These are phyloP conservation scores for Chlamydomonas asymmetrica DNA, from an alignment of 139 green algal genomes.

Conservation along the genomic window DNA sequence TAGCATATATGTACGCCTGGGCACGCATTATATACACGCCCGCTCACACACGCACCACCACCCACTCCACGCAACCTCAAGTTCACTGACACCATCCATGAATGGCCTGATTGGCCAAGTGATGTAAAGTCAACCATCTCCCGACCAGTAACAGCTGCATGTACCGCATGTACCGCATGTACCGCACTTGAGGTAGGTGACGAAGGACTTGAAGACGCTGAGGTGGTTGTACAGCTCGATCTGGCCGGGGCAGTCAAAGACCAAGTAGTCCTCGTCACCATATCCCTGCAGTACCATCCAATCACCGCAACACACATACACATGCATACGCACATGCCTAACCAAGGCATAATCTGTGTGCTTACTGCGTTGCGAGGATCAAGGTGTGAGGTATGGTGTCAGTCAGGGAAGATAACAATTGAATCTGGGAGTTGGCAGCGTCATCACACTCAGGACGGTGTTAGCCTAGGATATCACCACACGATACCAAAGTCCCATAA, in stretches of 20 bases:
- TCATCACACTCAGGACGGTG: constrained; percentile 70
- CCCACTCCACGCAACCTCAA: too few relatives aligned
- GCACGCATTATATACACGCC: too few relatives aligned
- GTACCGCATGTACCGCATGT: too few relatives aligned
- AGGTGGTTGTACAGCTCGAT: constrained; percentile 98
- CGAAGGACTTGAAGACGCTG: constrained; percentile 82
- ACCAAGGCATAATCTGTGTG: neutral
- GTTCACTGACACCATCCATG: too few relatives aligned
- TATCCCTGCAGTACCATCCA: constrained; percentile 57
- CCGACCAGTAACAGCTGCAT: too few relatives aligned
- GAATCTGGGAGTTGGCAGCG: constrained; percentile 62
- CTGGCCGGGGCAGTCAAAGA: constrained; percentile 97
- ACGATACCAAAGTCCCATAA: constrained; percentile 60
- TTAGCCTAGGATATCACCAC: too few relatives aligned
- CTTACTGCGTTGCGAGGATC: constrained; percentile 1
- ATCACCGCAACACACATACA: constrained; percentile 8
- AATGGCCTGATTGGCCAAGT: too few relatives aligned
- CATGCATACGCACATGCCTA: neutral
- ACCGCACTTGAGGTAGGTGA: constrained; percentile 75
- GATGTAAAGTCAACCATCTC: too few relatives aligned
- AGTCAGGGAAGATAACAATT: too few relatives aligned
- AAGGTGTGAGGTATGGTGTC: too few relatives aligned
- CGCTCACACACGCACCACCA: too few relatives aligned
- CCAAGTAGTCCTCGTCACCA: constrained; percentile 96
- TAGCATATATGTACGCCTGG: too few relatives aligned